Base-by-base conservation (phyloP, 352 stramenopile genomes). In the Pythium coloratum region DNA sequence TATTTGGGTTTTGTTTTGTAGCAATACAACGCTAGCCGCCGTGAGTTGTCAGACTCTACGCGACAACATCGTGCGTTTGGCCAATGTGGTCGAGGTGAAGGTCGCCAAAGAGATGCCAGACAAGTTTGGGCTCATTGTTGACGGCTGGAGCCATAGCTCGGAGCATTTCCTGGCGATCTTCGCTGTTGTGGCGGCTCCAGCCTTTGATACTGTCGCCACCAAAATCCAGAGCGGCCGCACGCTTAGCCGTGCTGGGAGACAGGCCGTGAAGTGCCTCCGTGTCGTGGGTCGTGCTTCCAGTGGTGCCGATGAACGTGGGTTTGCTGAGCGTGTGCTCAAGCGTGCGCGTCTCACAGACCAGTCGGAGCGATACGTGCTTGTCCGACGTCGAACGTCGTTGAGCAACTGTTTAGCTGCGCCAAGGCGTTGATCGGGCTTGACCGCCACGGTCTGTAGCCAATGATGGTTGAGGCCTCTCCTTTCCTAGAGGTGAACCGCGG, bases 51-150 rank as follows among this genome's bases (percentile, higher is more conserved):
- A 16, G 40, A 60, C 54, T 7, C 34, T 60, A 3, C 32, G 54
- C 2, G n/a, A 47, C 6, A 33, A 13, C 10, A 60, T 60, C 13
- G 14, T 60, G 1, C 10, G 6, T 9, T 6, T 71, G 8, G n/a
- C 13, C 6, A 14, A 63, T 9, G 36, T 58, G 24, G 62, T 61
- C 16, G 59, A 40, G 33, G n/a, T 30, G 18, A 49, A 40, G 16
- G 58, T 71, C 24, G 32, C 63, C 1, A 49, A 2, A 4, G 46
- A 68, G n/a, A 55, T 69, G 49, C 42, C 38, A 0, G 58, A 69
- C 18, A 66, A 54, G 2, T 69, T 72, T 40, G 62, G 50, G 24
- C 10, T 75, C 3, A 69, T 71, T 14, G 71, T 67, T 18, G 60
- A 55, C 50, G 53, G 47, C 28, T 75, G 36, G 58, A 36, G 51